Conservation (phyloP, 192 early-diverging fungal species). For the Umbelopsis sp. region DNA sequence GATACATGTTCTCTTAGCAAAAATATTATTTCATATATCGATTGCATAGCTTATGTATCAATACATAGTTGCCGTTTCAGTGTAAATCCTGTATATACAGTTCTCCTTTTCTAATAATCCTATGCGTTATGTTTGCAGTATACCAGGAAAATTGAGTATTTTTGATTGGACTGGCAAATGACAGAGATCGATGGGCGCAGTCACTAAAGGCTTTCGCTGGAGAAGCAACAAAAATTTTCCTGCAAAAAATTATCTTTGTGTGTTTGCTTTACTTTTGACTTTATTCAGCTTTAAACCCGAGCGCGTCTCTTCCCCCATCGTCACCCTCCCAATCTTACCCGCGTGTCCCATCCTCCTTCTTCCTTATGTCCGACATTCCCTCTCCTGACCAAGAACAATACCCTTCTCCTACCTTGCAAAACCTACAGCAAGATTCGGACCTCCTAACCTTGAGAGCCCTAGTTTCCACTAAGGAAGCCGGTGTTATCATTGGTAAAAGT, state of each 20-base stretch:
- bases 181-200: background rate
- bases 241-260: conserved; percentile 10
- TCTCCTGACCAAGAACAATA: conserved; percentile 34
- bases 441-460: conserved; percentile 84
- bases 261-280: background rate
- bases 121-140: too few relatives aligned
- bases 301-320: conserved; percentile 9
- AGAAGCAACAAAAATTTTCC: conserved; percentile 18
- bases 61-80: too few relatives aligned
- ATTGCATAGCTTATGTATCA: too few relatives aligned
- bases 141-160: too few relatives aligned
- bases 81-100: too few relatives aligned
- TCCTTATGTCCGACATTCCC: conserved; percentile 8
- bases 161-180: background rate
- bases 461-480: conserved; percentile 92
- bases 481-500: conserved; percentile 71
- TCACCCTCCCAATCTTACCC: conserved; percentile 17
- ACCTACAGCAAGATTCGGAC: conserved; percentile 44
- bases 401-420: conserved; percentile 13
- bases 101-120: too few relatives aligned
- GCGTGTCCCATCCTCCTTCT: conserved; percentile 16
- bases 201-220: background rate
- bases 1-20: too few relatives aligned
- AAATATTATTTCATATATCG: too few relatives aligned
- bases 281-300: conserved; percentile 2